phyloP scores from a whole-genome alignment of 108 stramenopile species.

The Bacterosira constricta region DNA sequence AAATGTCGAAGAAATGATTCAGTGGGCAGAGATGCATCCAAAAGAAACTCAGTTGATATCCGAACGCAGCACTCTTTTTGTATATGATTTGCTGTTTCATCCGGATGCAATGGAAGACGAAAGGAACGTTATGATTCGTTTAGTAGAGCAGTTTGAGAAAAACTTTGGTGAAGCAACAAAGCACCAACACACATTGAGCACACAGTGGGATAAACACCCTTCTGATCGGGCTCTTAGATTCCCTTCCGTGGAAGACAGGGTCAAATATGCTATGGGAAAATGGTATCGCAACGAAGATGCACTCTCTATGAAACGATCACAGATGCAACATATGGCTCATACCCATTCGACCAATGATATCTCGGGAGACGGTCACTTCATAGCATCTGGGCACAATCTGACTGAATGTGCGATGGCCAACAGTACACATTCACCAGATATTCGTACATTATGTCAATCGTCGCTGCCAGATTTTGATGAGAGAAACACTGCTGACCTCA shows the following conservation, averaged over 20 bases:
- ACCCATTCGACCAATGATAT: conserved; percentile 1
- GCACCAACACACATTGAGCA: background rate
- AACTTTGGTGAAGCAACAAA: conserved; percentile 28
- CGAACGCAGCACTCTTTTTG: conserved; percentile 51
- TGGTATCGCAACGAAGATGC: conserved; percentile 51
- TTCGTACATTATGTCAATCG: conserved; percentile 25
- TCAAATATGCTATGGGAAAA: conserved; percentile 68
- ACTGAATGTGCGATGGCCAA: conserved; percentile 18
- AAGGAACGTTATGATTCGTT: conserved; percentile 24
- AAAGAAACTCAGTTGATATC: conserved; percentile 41
- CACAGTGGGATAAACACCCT: background rate
- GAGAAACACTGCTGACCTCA: conserved; percentile 43
- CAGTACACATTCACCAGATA: conserved; percentile 12
- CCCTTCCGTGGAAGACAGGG: conserved; percentile 71
- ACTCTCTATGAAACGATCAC: conserved; percentile 29
- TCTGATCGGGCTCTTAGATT: conserved; percentile 48
- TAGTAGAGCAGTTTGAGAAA: conserved; percentile 42
- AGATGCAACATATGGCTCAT: background rate
- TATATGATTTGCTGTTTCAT: conserved; percentile 48
- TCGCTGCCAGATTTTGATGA: conserved; percentile 40
- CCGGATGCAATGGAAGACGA: conserved; percentile 44
- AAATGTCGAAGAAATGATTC: conserved; percentile 58
- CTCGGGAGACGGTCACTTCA: conserved; percentile 17
- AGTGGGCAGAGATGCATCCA: conserved; percentile 48
- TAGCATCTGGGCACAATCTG: conserved; percentile 34